These are phyloP conservation scores for Neurospora tetrasperma DNA, from an alignment of 495 filamentous ascomycete genomes.

Conservation along the genomic window DNA sequence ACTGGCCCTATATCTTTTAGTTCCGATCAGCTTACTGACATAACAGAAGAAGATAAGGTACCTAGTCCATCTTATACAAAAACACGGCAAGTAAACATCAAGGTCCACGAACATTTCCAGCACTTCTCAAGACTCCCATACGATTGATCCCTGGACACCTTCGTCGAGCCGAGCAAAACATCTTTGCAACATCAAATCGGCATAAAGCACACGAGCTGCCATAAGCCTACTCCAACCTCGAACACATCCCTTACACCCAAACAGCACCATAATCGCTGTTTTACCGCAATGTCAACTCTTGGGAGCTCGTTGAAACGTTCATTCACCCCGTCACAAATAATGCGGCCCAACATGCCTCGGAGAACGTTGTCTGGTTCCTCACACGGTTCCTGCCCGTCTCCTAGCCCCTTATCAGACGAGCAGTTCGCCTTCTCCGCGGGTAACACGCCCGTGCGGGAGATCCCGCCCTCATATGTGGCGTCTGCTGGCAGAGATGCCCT, in stretches of 20 bases:
- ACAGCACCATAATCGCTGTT: background rate
- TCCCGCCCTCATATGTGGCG: conserved; percentile 5
- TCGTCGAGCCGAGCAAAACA: background rate
- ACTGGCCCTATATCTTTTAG: background rate
- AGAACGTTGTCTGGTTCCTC: conserved; percentile 27
- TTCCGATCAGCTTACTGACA: background rate
- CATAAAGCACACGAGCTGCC: background rate
- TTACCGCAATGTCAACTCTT: background rate
- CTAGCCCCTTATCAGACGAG: conserved; percentile 8
- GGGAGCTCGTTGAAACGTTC: background rate
- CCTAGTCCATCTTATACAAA: background rate
- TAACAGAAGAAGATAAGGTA: background rate
- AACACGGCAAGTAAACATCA: background rate
- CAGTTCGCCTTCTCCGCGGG: conserved; percentile 16
- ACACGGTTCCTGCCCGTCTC: conserved; percentile 8
- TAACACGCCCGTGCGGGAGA: conserved; percentile 12
- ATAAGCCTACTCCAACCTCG: background rate
- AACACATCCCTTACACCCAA: background rate
- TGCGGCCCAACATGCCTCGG: conserved; percentile 18
- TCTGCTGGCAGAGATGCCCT: conserved; percentile 2
- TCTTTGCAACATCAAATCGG: background rate
- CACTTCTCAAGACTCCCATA: background rate
- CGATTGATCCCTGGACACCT: too few relatives aligned
- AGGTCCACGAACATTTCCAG: background rate
- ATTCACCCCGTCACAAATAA: background rate